Evolutionary conservation across 345 rosid genomes (phyloP), one percentile per base, ranked within the genome.

Genomic region (Pelargonium nanum): DNA sequence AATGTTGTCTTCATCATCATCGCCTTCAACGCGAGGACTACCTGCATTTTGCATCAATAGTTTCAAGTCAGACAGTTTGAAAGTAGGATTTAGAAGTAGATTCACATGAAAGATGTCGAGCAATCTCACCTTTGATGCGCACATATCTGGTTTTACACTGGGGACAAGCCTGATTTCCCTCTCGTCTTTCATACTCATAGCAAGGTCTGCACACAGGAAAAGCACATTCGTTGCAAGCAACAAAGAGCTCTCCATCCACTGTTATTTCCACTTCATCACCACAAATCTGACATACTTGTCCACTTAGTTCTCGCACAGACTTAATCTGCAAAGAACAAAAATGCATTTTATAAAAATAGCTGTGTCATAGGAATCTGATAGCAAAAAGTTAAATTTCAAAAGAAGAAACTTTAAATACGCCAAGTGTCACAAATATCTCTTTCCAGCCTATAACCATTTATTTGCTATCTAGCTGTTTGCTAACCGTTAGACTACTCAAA

Each of bases 161-260:
- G 59, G 97, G 96, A 71, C 97, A 91, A 57, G 84, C 79, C 64
- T 86, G 89, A 75, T 81, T 88, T n/a, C 97, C 97, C 65, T 91
- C 97, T 61, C 96, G 68, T 76, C 97, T 75, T 74, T 91, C 97
- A 28, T 88, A 88, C 71, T 91, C 97, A 26, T 88, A 91, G 71
- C 97, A 91, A 72, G 81, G 72, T 74, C 96, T 80, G 71, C 97
- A 91, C 19, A 91, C 89, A 28, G 97, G 97, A 81, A 91, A 91
- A 51, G 96, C 97, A 83, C 96, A 91, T 74, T 91, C 97, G 63
- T 91, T 86, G 78, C 97, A 91, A 5, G 96, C 97, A 78, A 91
- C 89, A 76, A 91, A 88, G 23, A 84, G 86, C 72, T 91, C 97
- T 53, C 96, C 96, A 57, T 78, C 81, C 26, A 28, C 82, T 0